These are phyloP conservation scores for Apophysomyces variabilis DNA, from an alignment of 371 early-diverging fungal genomes.

Conservation along the genomic window DNA sequence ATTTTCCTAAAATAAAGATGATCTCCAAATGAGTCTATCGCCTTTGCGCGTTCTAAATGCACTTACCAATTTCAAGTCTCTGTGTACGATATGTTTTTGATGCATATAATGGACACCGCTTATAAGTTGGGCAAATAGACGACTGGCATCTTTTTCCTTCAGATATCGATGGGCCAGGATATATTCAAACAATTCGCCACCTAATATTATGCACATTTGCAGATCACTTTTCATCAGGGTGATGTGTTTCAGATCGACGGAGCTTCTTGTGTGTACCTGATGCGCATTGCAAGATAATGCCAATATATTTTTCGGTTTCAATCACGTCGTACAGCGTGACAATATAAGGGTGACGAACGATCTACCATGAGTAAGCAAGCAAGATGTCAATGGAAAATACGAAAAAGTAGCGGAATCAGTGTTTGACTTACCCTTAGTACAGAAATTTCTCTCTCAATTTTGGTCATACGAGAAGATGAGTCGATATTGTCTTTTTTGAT, in stretches of 20 bases:
- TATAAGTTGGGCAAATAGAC: conserved; percentile 95
- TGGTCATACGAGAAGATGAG: conserved; percentile 74
- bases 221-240: not conserved
- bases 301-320: conserved; percentile 94
- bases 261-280: conserved; percentile 60
- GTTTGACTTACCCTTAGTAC: conserved; percentile 71
- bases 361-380: conserved; percentile 44
- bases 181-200: conserved; percentile 97
- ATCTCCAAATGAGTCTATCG: not conserved
- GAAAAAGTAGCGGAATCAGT: not conserved
- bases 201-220: conserved; percentile 25
- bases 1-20: conserved; percentile 85
- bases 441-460: conserved; percentile 83
- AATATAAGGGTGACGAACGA: conserved; percentile 88
- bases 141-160: conserved; percentile 88
- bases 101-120: conserved; percentile 90
- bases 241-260: not conserved
- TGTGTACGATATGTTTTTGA: conserved; percentile 88
- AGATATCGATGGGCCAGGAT: conserved; percentile 93
- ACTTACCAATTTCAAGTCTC: conserved; percentile 93
- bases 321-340: conserved; percentile 95
- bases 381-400: conserved; percentile 6
- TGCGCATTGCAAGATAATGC: conserved; percentile 95
- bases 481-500: conserved; percentile 84
- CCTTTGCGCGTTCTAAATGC: not conserved